phyloP scores from a whole-genome alignment of 257 asterid genomes.

The Salvia splendens region DNA sequence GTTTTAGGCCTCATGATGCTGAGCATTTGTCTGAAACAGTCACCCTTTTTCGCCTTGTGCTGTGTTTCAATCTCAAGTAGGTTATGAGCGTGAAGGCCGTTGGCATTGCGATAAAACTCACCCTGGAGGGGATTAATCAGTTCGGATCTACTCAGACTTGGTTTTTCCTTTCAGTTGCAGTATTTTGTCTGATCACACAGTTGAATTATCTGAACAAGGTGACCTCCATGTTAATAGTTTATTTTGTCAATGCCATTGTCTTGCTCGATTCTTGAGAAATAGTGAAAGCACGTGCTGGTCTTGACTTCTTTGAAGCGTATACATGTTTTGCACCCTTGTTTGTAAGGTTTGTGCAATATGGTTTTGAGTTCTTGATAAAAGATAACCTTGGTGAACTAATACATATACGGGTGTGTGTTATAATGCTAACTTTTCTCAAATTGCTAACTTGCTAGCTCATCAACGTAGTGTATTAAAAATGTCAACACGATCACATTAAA shows the following conservation, averaged over 20 bases:
- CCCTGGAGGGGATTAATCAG: conserved; percentile 79
- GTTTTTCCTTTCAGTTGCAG: conserved; percentile 70
- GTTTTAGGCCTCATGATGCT: not conserved
- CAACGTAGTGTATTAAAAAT: too few relatives aligned
- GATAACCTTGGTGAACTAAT: not conserved
- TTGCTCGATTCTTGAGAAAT: conserved; percentile 6
- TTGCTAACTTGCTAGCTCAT: too few relatives aligned
- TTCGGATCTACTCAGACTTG: conserved; percentile 72
- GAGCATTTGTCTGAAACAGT: not conserved
- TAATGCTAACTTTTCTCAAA: too few relatives aligned
- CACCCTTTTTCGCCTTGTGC: not conserved
- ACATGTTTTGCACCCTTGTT: not conserved
- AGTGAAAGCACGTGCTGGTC: not conserved
- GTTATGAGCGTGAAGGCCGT: conserved; percentile 89
- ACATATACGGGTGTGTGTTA: too few relatives aligned
- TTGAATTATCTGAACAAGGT: conserved; percentile 91
- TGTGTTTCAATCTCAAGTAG: conserved; percentile 38
- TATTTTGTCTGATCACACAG: conserved; percentile 66
- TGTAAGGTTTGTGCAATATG: too few relatives aligned
- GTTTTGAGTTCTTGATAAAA: too few relatives aligned
- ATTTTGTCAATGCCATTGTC: conserved; percentile 1
- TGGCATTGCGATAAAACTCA: conserved; percentile 88
- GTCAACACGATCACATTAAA: too few relatives aligned
- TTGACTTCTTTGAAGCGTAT: not conserved
- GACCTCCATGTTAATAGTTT: conserved; percentile 3